Evolutionary conservation across 2,329 filamentous ascomycete genomes (phyloP), one percentile per base, ranked within the genome.

Genomic region (Colletotrichum sojae): DNA sequence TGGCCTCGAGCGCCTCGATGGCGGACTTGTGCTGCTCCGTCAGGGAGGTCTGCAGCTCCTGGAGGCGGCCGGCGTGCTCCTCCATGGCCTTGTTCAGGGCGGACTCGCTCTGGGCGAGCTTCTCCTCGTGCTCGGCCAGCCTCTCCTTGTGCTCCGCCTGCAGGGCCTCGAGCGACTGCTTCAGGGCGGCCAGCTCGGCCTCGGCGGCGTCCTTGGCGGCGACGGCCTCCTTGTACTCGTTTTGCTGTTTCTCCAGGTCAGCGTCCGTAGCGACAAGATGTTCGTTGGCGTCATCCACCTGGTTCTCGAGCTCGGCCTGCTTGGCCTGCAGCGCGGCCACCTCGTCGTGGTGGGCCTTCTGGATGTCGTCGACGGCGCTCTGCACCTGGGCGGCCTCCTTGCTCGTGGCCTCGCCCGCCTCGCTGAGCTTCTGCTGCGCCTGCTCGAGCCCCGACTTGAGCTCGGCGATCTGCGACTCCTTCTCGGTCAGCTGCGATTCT

Each of bases 401-500:
- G 73, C 83, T 80, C 39, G 86, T 79, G 77, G 88, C 83, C 56
- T 86, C 84, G 63, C 83, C 84, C 20, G 91, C 82, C 72, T 88
- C 83, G 2, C 83, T 75, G 62, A 91, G 83, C 73, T 86, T 90
- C 58, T 84, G 85, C 74, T 90, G 82, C 0, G 87, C 88, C 9
- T 84, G 78, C 66, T 84, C 79, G 56, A 91, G 84, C 73, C 91
- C 85, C 6, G 82, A 81, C 76, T 88, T 89, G 36, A 91, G 83
- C 13, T 85, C 78, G 62, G 86, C 83, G 10, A 91, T 86, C 74
- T 90, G 86, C 6, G 83, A 77, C 74, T 91, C 88, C 71, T 87
- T 89, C 39, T 87, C 83, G 5, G 83, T 81, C 12, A 91, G 86
- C 75, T 90, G 87, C 4, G 83, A 76, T 73, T 91, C 88, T 70